phyloP scores from a whole-genome alignment of 352 stramenopile genomes.

The Phytophthora aleatoria region DNA sequence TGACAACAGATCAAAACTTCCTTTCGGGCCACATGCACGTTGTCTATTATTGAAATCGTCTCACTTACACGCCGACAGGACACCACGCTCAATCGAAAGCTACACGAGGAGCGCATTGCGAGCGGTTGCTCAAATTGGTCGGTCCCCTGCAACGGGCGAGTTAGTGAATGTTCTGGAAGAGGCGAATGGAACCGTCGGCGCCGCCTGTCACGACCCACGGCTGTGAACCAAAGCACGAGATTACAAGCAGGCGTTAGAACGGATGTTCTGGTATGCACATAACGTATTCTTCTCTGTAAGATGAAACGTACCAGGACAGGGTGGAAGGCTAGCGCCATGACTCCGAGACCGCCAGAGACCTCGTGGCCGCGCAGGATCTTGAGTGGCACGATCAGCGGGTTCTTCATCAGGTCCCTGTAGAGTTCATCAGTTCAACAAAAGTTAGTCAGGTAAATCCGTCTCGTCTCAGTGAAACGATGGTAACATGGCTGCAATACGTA shows the following conservation, averaged over 20 bases:
- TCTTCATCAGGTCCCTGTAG: slow-evolving; percentile 96
- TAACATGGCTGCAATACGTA: slow-evolving; percentile 49
- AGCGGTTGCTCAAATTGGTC: slow-evolving; percentile 14
- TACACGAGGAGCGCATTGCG: not conserved
- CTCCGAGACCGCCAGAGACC: slow-evolving; percentile 94
- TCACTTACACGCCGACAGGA: no score
- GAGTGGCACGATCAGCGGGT: slow-evolving; percentile 98
- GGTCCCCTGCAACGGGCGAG: slow-evolving; percentile 10
- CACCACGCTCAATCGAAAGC: not conserved
- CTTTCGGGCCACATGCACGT: slow-evolving; percentile 20
- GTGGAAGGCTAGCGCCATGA: slow-evolving; percentile 97
- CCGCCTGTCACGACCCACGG: slow-evolving; percentile 95
- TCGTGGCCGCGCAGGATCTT: slow-evolving; percentile 97
- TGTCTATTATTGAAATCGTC: slow-evolving; percentile 37
- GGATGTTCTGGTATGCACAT: not conserved
- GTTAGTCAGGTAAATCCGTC: slow-evolving; percentile 1
- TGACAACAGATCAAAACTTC: slow-evolving; percentile 3
- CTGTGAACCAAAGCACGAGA: slow-evolving; percentile 32
- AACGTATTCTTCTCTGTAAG: not conserved
- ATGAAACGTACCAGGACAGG: slow-evolving; percentile 90
- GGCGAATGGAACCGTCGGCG: slow-evolving; percentile 94
- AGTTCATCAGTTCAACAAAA: slow-evolving; percentile 10
- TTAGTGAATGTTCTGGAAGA: slow-evolving; percentile 98
- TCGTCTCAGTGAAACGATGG: slow-evolving; percentile 25
- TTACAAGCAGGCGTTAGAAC: slow-evolving; percentile 15